A percentile compares a stretch with the other conserved stretches of the same genome.
Evolutionary conservation across 225 moss, liverwort and hornwort genomes (phyloP).

Genomic region (Sphagnum tenellum): DNA sequence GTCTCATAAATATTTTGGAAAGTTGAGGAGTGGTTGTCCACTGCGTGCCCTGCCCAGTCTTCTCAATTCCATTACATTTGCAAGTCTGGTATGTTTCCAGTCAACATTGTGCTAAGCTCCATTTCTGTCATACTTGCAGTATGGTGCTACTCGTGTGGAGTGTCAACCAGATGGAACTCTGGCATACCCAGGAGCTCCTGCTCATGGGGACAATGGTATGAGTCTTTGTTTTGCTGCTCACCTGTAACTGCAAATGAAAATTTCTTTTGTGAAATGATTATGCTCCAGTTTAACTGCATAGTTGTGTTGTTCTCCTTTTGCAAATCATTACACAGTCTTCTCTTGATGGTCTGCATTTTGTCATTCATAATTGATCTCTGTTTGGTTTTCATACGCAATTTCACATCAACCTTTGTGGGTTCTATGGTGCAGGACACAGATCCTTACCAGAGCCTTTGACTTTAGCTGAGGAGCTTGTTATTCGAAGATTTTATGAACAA

Average conservation of each 20-base stretch:
- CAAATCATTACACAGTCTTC: neutral
- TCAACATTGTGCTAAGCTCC: constrained; percentile 17
- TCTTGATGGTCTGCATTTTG: neutral
- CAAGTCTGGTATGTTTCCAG: constrained; percentile 71
- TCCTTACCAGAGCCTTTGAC: constrained; percentile 68
- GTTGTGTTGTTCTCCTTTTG: neutral
- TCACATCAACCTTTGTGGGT: too few species aligned
- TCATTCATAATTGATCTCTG: neutral
- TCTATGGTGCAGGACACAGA: neutral
- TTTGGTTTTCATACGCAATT: neutral
- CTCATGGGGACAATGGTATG: constrained; percentile 59
- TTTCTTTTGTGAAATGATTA: neutral
- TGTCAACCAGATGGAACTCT: constrained; percentile 82
- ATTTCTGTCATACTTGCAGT: constrained; percentile 28
- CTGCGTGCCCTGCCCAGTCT: too few species aligned
- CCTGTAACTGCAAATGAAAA: constrained; percentile 2
- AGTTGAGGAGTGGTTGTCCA: too few species aligned
- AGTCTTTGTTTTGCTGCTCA: constrained; percentile 18
- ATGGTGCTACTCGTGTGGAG: constrained; percentile 91
- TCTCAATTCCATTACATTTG: constrained; percentile 11
- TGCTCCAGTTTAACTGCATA: neutral
- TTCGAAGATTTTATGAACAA: constrained; percentile 78
- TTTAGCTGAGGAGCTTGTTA: constrained; percentile 78
- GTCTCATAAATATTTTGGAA: neutral
- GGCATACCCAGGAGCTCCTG: constrained; percentile 65